Conservation (phyloP, 2,329 filamentous ascomycete species). For the Lachnellula occidentalis region DNA sequence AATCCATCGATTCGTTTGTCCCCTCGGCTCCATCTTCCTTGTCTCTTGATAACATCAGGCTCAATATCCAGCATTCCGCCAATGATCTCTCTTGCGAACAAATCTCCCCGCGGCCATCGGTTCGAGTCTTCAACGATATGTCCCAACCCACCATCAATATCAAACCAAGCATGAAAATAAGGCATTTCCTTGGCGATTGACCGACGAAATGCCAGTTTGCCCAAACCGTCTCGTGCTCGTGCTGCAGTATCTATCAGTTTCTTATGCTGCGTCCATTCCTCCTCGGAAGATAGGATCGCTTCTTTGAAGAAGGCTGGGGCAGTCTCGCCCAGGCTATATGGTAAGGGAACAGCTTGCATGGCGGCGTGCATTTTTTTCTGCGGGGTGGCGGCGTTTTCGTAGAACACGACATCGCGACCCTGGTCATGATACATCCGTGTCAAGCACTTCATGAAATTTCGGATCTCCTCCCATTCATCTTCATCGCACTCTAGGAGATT, state of each 20-base stretch:
- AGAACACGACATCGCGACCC: conserved; percentile 89
- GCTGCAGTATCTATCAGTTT: conserved; percentile 87
- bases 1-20: conserved; percentile 67
- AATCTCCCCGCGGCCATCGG: conserved; percentile 82
- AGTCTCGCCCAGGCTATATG: conserved; percentile 84
- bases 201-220: conserved; percentile 74
- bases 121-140: conserved; percentile 85
- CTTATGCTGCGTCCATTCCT: conserved; percentile 93
- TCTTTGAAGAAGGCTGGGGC: conserved; percentile 94
- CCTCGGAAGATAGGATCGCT: conserved; percentile 79
- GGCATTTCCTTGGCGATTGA: conserved; percentile 92
- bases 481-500: conserved; percentile 98
- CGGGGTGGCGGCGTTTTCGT: conserved; percentile 88
- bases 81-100: conserved; percentile 88
- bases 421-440: conserved; percentile 93
- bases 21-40: conserved; percentile 73
- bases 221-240: conserved; percentile 60
- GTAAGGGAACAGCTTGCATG: conserved; percentile 80
- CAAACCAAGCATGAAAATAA: conserved; percentile 97
- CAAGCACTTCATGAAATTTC: conserved; percentile 97
- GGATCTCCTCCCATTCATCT: conserved; percentile 98
- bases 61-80: conserved; percentile 86
- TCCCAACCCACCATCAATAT: conserved; percentile 82
- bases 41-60: conserved; percentile 79
- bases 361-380: conserved; percentile 76